Percentiles rank a stretch among this genome's conserved stretches.
phyloP scores from a whole-genome alignment of 1,284 basidiomycete genomes.

The Melampsora larici-populina region DNA sequence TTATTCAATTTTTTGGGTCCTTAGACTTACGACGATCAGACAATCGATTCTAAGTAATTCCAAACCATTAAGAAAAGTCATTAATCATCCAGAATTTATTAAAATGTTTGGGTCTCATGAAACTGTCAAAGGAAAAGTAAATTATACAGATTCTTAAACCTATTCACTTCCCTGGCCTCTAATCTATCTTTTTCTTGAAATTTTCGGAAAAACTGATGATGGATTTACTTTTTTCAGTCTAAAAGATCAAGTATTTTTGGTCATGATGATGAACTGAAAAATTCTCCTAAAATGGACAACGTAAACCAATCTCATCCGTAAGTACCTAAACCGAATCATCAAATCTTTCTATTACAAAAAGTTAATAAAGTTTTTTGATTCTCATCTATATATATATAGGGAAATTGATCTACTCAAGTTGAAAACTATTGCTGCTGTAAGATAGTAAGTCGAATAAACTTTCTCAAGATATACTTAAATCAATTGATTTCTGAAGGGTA shows the following conservation, averaged over 20 bases:
- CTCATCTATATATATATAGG: neutral
- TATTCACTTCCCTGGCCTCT: neutral
- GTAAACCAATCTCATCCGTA: conserved; percentile 25
- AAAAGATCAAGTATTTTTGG: conserved; percentile 21
- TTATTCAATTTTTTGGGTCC: neutral
- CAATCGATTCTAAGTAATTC: conserved; percentile 40
- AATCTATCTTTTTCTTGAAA: neutral
- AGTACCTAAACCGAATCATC: neutral
- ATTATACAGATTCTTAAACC: too few relatives aligned
- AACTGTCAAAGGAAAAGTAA: conserved; percentile 17
- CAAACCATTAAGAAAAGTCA: conserved; percentile 47
- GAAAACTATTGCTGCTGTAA: conserved; percentile 16
- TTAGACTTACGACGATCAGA: conserved; percentile 18
- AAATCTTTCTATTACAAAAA: neutral
- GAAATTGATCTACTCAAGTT: conserved; percentile 28
- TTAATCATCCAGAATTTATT: conserved; percentile 49
- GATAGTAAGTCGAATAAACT: conserved; percentile 3
- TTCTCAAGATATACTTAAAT: neutral
- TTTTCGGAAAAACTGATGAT: neutral
- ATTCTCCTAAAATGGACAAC: conserved; percentile 22
- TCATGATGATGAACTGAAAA: conserved; percentile 20
- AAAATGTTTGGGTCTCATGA: conserved; percentile 50
- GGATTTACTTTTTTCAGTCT: neutral
- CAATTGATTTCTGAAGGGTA: neutral
- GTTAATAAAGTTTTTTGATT: neutral